A percentile compares a stretch with the other conserved stretches of the same genome.
Evolutionary conservation across 345 rosid species (phyloP).

Genomic region (Corchorus capsularis): DNA sequence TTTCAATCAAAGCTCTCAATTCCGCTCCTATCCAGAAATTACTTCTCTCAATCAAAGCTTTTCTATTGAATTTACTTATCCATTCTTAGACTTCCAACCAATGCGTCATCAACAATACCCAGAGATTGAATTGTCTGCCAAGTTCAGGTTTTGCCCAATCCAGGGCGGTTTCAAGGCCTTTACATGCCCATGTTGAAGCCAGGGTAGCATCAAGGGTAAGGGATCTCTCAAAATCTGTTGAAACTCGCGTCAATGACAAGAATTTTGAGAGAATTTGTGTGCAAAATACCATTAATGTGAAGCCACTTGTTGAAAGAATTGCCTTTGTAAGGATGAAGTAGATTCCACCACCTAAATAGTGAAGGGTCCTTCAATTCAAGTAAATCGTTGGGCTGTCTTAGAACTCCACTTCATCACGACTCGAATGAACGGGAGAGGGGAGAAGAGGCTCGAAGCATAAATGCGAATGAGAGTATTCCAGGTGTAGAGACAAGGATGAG

Average conservation of each 20-base stretch:
- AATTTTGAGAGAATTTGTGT: conserved; percentile 68
- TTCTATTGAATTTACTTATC: no score
- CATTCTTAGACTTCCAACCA: conserved; percentile 24
- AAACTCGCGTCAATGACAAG: conserved; percentile 54
- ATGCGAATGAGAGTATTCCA: no score
- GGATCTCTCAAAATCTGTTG: conserved; percentile 62
- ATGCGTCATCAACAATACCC: conserved; percentile 31
- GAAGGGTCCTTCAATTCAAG: no score
- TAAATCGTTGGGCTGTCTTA: no score
- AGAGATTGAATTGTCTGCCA: conserved; percentile 20
- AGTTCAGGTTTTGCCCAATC: conserved; percentile 32
- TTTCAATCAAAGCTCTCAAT: conserved; percentile 27
- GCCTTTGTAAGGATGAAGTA: conserved; percentile 64
- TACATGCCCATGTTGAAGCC: conserved; percentile 24
- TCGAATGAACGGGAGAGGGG: no score
- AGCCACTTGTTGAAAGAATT: conserved; percentile 67
- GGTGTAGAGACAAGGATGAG: no score
- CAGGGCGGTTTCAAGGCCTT: conserved; percentile 27
- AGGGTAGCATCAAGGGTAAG: conserved; percentile 35
- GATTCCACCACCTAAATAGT: no score
- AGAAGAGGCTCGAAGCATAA: no score
- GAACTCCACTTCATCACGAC: no score
- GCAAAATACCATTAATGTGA: conserved; percentile 52
- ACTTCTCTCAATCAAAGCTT: no score
- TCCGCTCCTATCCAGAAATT: conserved; percentile 22